phyloP scores from a whole-genome alignment of 2,329 filamentous ascomycete species.

The Ophiocordyceps polyrhachis-furcata region DNA sequence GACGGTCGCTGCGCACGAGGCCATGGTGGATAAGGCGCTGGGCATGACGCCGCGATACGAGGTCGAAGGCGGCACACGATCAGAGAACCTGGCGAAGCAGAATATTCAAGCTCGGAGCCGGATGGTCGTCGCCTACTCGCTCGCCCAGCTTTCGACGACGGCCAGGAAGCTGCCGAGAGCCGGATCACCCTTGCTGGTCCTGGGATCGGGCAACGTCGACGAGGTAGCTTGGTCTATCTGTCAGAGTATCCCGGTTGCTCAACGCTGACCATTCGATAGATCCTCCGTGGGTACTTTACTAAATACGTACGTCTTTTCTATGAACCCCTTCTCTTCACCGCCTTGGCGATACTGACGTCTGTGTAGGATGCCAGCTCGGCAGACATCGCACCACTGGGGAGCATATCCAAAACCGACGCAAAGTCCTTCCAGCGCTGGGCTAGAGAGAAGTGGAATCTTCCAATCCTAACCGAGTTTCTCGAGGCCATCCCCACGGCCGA shows the following conservation, averaged over 20 bases:
- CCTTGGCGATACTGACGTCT: not conserved
- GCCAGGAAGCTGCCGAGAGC: conserved; percentile 30
- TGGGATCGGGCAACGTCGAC: conserved; percentile 35
- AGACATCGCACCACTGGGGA: conserved; percentile 35
- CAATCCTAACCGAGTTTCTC: conserved; percentile 44
- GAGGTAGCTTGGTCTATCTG: not conserved
- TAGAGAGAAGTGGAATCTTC: conserved; percentile 34
- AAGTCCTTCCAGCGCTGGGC: conserved; percentile 46
- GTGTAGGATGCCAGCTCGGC: conserved; percentile 29
- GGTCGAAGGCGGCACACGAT: conserved; percentile 5
- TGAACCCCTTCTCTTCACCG: not conserved
- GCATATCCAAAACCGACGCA: conserved; percentile 41
- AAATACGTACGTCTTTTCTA: conserved; percentile 2
- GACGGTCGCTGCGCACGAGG: conserved; percentile 25
- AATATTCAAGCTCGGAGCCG: conserved; percentile 48
- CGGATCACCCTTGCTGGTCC: conserved; percentile 40
- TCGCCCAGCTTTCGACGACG: conserved; percentile 41
- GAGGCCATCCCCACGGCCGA: conserved; percentile 37
- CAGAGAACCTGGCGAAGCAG: conserved; percentile 44
- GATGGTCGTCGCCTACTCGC: conserved; percentile 46
- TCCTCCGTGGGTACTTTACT: conserved; percentile 34
- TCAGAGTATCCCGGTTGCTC: not conserved
- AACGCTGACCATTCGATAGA: conserved; percentile 11
- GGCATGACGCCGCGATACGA: conserved; percentile 18
- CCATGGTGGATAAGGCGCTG: conserved; percentile 10